Evolutionary conservation across 2,329 filamentous ascomycete genomes (phyloP).

Genomic region (Cylindrodendrum hubeiense): DNA sequence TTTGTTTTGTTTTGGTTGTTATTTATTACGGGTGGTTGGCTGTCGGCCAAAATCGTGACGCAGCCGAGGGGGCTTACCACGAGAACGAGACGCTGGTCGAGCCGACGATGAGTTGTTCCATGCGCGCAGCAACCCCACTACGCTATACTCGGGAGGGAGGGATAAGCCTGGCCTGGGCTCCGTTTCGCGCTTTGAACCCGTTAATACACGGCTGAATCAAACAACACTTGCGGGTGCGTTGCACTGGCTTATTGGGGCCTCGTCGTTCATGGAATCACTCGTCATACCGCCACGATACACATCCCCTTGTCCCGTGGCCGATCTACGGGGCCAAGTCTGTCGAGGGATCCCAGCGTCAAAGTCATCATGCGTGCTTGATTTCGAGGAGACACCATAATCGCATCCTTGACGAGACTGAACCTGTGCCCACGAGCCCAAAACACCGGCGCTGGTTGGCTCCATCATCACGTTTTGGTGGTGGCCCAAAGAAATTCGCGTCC

Average conservation of each 20-base stretch:
- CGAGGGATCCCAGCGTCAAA: not conserved
- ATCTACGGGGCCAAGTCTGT: not conserved
- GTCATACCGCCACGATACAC: not conserved
- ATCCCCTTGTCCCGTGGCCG: not conserved
- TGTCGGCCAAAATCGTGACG: conserved; percentile 3
- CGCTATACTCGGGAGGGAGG: conserved; percentile 11
- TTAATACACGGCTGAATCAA: conserved; percentile 1
- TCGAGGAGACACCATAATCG: not conserved
- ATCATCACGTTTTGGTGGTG: conserved; percentile 21
- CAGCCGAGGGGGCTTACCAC: not conserved
- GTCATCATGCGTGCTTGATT: not conserved
- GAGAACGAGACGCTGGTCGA: not conserved
- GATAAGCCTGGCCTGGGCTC: conserved; percentile 6
- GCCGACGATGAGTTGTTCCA: conserved; percentile 22
- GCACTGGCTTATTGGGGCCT: not conserved
- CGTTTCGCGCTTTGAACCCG: not conserved
- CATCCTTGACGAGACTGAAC: not conserved
- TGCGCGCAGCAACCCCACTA: conserved; percentile 13
- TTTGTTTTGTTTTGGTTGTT: conserved; percentile 8
- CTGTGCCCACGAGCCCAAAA: conserved; percentile 5
- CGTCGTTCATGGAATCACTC: not conserved
- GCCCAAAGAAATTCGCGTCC: conserved; percentile 13
- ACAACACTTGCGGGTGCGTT: not conserved
- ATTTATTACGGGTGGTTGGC: conserved; percentile 19
- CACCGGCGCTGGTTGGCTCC: conserved; percentile 21